Evolutionary conservation across 164 flowering plant species (phyloP).

Genomic region (Dillenia turbinata): DNA sequence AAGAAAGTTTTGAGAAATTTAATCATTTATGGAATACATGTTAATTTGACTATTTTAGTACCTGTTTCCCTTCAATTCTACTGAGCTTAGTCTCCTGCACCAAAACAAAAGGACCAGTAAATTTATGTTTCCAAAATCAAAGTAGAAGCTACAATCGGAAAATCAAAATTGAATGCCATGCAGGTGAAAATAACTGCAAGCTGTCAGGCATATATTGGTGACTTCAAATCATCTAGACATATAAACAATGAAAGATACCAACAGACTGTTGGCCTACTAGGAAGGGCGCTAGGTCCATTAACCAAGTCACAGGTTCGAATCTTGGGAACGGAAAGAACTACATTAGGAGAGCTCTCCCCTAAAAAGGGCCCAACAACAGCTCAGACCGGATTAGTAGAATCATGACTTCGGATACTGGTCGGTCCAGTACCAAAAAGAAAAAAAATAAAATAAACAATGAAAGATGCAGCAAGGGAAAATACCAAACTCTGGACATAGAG

Average conservation of each 20-base stretch:
- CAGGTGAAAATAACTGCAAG: not conserved
- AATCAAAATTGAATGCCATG: not conserved
- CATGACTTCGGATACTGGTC: too few relatives aligned
- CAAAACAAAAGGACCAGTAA: slow-evolving; percentile 10
- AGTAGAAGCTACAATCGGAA: not conserved
- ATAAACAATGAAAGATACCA: not conserved
- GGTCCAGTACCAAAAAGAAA: too few relatives aligned
- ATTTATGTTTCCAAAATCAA: slow-evolving; percentile 2
- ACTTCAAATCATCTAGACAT: too few relatives aligned
- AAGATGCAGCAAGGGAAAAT: slow-evolving; percentile 7
- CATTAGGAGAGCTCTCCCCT: too few relatives aligned
- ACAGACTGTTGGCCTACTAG: too few relatives aligned
- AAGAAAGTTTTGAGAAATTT: slow-evolving; percentile 3
- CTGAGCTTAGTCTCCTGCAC: slow-evolving; percentile 59
- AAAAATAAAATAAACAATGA: not conserved
- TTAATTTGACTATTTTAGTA: slow-evolving; percentile 13
- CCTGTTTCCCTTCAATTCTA: slow-evolving; percentile 73
- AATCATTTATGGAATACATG: not conserved
- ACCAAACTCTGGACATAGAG: slow-evolving; percentile 58
- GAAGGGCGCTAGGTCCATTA: too few relatives aligned
- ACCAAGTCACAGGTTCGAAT: too few relatives aligned
- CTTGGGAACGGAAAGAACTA: not conserved
- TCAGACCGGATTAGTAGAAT: too few relatives aligned
- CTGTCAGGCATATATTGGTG: too few relatives aligned
- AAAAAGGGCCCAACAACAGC: too few relatives aligned